These are phyloP conservation scores for Beauveria pseudobassiana DNA, from an alignment of 2,329 filamentous ascomycete genomes.

Conservation along the genomic window DNA sequence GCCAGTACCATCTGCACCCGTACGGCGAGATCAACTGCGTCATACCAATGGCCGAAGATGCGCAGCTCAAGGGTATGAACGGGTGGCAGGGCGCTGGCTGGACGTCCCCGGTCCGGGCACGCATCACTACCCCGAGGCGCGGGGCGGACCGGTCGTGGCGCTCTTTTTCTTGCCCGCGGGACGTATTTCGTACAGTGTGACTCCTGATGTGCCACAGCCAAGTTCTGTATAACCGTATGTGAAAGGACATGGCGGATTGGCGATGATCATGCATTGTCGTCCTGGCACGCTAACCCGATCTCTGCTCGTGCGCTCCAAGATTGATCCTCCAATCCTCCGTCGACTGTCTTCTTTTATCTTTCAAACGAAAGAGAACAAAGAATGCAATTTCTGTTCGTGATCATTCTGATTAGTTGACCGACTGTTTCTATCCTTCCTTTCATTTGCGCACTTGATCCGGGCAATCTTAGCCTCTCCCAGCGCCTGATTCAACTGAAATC, in stretches of 20 bases:
- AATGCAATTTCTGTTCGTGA: not conserved
- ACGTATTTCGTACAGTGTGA: conserved; percentile 41
- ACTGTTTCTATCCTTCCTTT: not conserved
- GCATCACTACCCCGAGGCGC: conserved; percentile 48
- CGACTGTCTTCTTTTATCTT: no score
- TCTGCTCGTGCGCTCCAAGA: not conserved
- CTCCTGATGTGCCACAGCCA: conserved; percentile 35
- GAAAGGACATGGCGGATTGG: not conserved
- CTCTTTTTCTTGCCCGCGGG: conserved; percentile 50
- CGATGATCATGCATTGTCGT: not conserved
- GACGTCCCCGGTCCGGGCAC: conserved; percentile 47
- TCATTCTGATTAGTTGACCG: no score
- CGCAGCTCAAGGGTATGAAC: conserved; percentile 47
- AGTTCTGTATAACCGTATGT: conserved; percentile 9
- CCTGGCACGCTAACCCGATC: not conserved
- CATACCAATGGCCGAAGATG: conserved; percentile 38
- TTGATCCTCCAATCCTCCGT: no score
- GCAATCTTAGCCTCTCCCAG: no score
- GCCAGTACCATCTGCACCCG: conserved; percentile 46
- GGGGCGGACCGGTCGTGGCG: conserved; percentile 41
- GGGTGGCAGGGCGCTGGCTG: conserved; percentile 50
- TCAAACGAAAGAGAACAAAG: no score
- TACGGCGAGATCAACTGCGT: conserved; percentile 51
- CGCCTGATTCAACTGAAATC: not conserved
- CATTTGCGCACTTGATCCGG: no score